A percentile compares a stretch with the other conserved stretches of the same genome.
Evolutionary conservation across 192 early-diverging fungal species (phyloP).

Genomic region (Endogone sp.): DNA sequence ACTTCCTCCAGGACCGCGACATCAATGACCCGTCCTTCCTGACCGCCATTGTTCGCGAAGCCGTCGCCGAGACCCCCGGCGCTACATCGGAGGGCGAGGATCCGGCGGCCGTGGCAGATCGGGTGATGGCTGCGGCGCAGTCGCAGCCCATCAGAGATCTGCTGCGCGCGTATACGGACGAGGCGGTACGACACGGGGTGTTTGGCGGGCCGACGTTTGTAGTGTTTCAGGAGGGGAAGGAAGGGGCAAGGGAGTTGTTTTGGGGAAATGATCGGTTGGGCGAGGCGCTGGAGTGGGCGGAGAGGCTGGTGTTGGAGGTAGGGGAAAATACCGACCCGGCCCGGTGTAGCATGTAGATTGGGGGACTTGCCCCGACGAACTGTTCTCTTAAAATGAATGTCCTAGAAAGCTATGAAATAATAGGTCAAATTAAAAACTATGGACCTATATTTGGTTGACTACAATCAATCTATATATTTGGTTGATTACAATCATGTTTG

Average conservation of each 20-base stretch:
- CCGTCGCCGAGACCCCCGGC: neutral
- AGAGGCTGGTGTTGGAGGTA: neutral
- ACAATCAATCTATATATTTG: no score
- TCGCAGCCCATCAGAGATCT: neutral
- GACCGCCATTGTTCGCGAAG: neutral
- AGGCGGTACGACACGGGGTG: neutral
- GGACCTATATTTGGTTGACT: no score
- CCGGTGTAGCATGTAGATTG: no score
- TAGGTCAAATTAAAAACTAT: no score
- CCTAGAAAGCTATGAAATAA: no score
- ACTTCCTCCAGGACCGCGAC: neutral
- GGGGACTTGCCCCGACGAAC: no score
- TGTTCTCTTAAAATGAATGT: no score
- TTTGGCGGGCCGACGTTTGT: neutral
- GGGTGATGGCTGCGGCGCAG: neutral
- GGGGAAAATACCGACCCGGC: no score
- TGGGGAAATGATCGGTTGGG: neutral
- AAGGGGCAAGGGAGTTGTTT: neutral
- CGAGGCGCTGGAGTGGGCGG: neutral
- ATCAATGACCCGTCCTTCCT: neutral
- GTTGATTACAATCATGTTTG: no score
- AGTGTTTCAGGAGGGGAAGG: neutral
- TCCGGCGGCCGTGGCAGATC: neutral
- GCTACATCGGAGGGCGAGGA: neutral
- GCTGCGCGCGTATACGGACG: neutral